Evolutionary conservation across 2,329 filamentous ascomycete species (phyloP).

Genomic region (Camillea tinctor): DNA sequence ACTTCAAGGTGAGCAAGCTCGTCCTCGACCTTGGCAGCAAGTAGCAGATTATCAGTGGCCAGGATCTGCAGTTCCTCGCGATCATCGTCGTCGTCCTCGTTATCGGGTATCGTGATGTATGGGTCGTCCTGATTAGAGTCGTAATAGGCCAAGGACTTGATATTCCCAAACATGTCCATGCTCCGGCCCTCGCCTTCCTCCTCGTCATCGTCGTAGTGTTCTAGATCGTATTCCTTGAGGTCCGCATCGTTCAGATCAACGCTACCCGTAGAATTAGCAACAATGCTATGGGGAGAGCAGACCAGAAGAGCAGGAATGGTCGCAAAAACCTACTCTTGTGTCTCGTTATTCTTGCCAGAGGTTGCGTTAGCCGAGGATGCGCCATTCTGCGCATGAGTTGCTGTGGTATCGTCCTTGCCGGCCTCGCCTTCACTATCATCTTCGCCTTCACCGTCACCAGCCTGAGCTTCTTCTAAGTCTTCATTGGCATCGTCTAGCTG

Average conservation of each 20-base stretch:
- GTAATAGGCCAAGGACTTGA: constrained; percentile 92
- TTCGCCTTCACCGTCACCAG: constrained; percentile 35
- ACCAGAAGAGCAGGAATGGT: not conserved
- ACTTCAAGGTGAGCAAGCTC: constrained; percentile 95
- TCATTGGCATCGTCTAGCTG: constrained; percentile 91
- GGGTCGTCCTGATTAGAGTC: constrained; percentile 92
- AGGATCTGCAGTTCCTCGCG: constrained; percentile 91
- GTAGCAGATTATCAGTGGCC: constrained; percentile 85
- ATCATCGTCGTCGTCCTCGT: constrained; percentile 74
- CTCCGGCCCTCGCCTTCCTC: constrained; percentile 67
- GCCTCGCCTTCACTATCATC: constrained; percentile 18
- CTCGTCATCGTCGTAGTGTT: constrained; percentile 89
- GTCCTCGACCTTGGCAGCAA: constrained; percentile 93
- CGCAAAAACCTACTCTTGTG: constrained; percentile 22
- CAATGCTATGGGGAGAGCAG: too few relatives aligned
- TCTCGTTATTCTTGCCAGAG: constrained; percentile 11
- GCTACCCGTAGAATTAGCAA: constrained; percentile 33
- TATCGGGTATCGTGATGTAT: constrained; percentile 84
- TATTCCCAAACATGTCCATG: constrained; percentile 92
- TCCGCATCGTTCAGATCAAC: constrained; percentile 71
- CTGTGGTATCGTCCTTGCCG: not conserved
- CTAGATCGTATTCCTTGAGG: constrained; percentile 92
- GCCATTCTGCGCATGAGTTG: not conserved
- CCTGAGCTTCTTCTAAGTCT: constrained; percentile 72
- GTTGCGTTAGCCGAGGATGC: not conserved